Evolutionary conservation across 2,329 filamentous ascomycete genomes (phyloP).

Genomic region (Acephala macrosclerotiorum): DNA sequence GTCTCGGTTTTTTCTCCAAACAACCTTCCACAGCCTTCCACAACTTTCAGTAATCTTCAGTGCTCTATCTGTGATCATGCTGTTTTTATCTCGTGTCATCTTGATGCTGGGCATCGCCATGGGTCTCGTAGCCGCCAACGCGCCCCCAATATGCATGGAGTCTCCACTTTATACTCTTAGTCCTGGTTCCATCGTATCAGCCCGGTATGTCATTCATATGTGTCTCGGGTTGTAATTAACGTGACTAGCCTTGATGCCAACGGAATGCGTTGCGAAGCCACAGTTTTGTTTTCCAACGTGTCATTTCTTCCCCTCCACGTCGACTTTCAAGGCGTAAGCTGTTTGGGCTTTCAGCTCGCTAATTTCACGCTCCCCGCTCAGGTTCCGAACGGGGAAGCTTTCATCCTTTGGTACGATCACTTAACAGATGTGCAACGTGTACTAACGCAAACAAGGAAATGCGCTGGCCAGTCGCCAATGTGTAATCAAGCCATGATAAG

Average conservation of each 20-base stretch:
- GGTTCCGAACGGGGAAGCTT: slow-evolving; percentile 16
- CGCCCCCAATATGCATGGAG: not conserved
- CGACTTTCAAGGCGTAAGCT: slow-evolving; percentile 5
- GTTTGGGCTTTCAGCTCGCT: slow-evolving; percentile 12
- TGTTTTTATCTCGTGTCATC: not conserved
- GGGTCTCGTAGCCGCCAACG: not conserved
- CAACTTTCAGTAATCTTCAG: no score
- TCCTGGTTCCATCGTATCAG: not conserved
- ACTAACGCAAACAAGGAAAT: slow-evolving; percentile 8
- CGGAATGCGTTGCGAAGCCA: slow-evolving; percentile 17
- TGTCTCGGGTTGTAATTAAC: not conserved
- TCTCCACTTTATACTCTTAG: not conserved
- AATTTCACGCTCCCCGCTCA: slow-evolving; percentile 7
- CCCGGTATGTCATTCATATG: not conserved
- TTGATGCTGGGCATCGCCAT: not conserved
- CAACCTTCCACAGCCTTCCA: not conserved
- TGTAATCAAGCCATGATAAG: slow-evolving; percentile 13
- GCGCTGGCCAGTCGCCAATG: slow-evolving; percentile 11
- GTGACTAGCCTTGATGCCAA: slow-evolving; percentile 8
- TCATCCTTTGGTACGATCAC: slow-evolving; percentile 16
- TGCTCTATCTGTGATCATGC: not conserved
- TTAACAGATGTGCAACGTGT: not conserved
- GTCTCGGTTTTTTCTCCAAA: not conserved
- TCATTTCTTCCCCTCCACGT: slow-evolving; percentile 14
- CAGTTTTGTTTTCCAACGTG: slow-evolving; percentile 5